phyloP scores from a whole-genome alignment of 768 basidiomycete species.

The Leccinum arenicola region DNA sequence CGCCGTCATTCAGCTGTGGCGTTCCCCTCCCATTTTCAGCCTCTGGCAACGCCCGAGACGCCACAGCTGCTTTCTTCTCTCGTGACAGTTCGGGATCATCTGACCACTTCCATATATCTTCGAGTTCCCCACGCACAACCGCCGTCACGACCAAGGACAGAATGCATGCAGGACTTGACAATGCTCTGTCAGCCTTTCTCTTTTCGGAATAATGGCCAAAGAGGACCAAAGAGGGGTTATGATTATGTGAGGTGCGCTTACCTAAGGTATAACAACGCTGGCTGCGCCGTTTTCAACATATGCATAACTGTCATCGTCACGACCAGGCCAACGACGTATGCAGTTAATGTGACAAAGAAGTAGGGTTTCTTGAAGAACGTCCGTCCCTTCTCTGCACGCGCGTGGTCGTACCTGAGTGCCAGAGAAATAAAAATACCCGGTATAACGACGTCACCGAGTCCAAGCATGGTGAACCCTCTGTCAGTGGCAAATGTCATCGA shows the following conservation, averaged over 20 bases:
- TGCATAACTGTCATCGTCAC: conserved; percentile 89
- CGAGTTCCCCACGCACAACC: conserved; percentile 63
- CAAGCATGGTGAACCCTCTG: conserved; percentile 83
- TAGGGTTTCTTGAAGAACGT: conserved; percentile 62
- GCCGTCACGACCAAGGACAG: conserved; percentile 63
- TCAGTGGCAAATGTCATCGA: conserved; percentile 46
- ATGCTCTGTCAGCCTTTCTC: conserved; percentile 1
- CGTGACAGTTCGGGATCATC: conserved; percentile 45
- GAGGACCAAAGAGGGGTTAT: too few species aligned
- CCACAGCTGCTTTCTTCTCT: conserved; percentile 13
- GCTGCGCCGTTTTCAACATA: conserved; percentile 70
- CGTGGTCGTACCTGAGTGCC: conserved; percentile 81
- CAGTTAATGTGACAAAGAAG: conserved; percentile 64
- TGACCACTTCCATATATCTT: conserved; percentile 67
- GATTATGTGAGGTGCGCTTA: conserved; percentile 31
- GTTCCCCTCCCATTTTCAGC: conserved; percentile 17
- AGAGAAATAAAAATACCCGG: conserved; percentile 75
- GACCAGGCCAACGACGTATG: conserved; percentile 71
- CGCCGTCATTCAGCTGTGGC: conserved; percentile 16
- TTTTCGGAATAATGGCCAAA: neutral
- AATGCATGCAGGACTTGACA: conserved; percentile 69
- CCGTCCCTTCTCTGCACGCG: conserved; percentile 38
- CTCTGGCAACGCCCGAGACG: conserved; percentile 11
- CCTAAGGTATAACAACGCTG: conserved; percentile 91
- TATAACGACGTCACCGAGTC: conserved; percentile 82